Evolutionary conservation across 371 early-diverging fungal genomes (phyloP), one percentile per base, ranked within the genome.

Genomic region (Rhizopus arrhizus): DNA sequence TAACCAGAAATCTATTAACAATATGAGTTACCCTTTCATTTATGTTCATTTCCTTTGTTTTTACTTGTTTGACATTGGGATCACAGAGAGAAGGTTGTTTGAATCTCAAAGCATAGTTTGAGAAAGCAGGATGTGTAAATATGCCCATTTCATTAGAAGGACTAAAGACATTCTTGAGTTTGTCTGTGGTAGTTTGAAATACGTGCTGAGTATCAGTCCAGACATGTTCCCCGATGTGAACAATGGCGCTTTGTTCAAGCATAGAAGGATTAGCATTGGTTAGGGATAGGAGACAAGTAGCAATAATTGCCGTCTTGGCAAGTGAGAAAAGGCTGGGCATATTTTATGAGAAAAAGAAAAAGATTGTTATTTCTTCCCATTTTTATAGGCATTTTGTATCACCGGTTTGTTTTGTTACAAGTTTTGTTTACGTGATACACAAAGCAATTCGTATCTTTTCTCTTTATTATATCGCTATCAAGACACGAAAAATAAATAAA

Each of bases 101-200:
- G 66, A 87, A 82, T 58, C 94, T 84, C 60, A 93, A 62, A 62
- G 84, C 74, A 72, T 89, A 88, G 61, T 85, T 80, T 34, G 90
- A 86, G 72, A 91, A 87, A 31, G 87, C 86, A 63, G 80, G 80
- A 64, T 85, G 86, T 3, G 70, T 72, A 50, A 83, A 77, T 13
- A 72, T 66, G 54, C 72, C 71, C 65, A 76, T 66, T 3, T 56
- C 58, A 45, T 72, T 58, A 13, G 43, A 22, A 28, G 70, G 61
- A 32, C 62, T 29, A 28, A 72, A 58, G 32, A 70, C 53, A 15
- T 74, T 56, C 42, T 62, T 66, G 35, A 62, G n/a, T 32, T 58
- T 61, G 36, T 62, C 66, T 2, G 58, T 48, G 36, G 60, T 46
- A 4, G 32, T 31, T 43, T 69, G 57, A 16, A 58, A 53, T 12